Base-by-base conservation (phyloP, 2,329 filamentous ascomycete species). In the Sordariomycetes sp. region DNA sequence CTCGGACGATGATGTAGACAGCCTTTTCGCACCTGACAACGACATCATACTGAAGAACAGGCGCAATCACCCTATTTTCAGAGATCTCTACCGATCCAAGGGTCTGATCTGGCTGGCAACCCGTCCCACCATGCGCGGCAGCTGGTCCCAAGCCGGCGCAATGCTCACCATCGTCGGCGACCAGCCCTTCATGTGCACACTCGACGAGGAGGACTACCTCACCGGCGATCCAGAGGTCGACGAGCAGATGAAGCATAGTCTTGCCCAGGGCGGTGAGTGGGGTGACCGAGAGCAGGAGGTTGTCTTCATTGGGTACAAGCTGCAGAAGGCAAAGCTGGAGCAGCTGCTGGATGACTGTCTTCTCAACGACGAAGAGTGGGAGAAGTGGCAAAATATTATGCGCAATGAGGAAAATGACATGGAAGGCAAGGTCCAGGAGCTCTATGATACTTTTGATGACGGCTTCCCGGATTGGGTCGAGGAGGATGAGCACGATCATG, bases 221-320 rank as follows among this genome's bases (percentile, higher is more conserved):
- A 70, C 70, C 0, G 58, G 68, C 32, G 59, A 73, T 34, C 50
- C 54, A 0, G 52, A 63, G n/a, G 63, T 70, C 1, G 60, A 72
- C 21, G 57, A 58, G 6, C 65, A 70, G 0, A 63, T 72, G 10
- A 46, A 55, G 27, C 61, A 69, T 36, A 68, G 73, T 42, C 64
- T 73, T 16, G 47, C 58, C 6, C 66, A 68, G 18, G 68, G 69
- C 5, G 72, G 71, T 0, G 65, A 73, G 38, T 85, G 79, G 77
- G 80, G 78, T 1, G 81, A 86, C 43, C 64, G 80, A 2, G 63
- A 80, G 3, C 80, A 86, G 49, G 81, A 86, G 50, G 50, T 86
- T 6, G 81, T 86, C 3, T 82, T 86, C 39, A 85, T 86, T 37
- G 81, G 81, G 0, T 78, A 84, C 51, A 64, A 66, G 5, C 61